Conservation (phyloP, 2,329 filamentous ascomycete genomes). For the Graphilbum ipis-grandicollis region DNA sequence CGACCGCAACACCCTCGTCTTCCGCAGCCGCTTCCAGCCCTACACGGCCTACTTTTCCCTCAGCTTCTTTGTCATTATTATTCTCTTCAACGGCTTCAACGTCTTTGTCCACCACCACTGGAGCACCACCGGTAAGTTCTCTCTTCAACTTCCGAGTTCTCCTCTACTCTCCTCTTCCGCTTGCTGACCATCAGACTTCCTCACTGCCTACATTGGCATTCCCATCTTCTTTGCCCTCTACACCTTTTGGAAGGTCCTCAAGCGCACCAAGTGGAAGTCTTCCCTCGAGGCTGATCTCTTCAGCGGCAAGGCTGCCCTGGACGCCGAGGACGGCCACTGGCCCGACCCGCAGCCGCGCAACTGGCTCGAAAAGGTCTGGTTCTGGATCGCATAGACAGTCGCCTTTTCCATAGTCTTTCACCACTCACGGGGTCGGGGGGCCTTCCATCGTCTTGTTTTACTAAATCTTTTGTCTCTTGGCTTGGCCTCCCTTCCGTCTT, state of each 20-base stretch:
- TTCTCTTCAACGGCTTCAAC: slow-evolving; percentile 55
- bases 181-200: slow-evolving; percentile 51
- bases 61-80: slow-evolving; percentile 47
- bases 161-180: slow-evolving; percentile 46
- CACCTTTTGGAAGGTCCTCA: slow-evolving; percentile 38
- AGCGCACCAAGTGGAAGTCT: slow-evolving; percentile 20
- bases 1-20: slow-evolving; percentile 44
- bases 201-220: slow-evolving; percentile 46
- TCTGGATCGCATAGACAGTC: slow-evolving; percentile 23
- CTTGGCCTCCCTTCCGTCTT: no score
- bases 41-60: slow-evolving; percentile 49
- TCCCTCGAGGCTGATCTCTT: slow-evolving; percentile 34
- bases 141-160: no score
- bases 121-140: slow-evolving; percentile 5
- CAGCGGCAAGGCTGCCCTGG: slow-evolving; percentile 43
- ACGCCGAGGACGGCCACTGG: slow-evolving; percentile 23
- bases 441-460: no score
- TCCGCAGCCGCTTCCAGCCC: slow-evolving; percentile 48
- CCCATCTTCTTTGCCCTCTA: slow-evolving; percentile 45
- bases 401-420: no score
- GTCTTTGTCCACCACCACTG: slow-evolving; percentile 44
- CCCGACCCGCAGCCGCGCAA: slow-evolving; percentile 29
- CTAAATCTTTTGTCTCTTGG: no score
- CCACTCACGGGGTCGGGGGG: no score
- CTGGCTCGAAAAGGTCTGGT: slow-evolving; percentile 33